phyloP scores from a whole-genome alignment of 441 rosid genomes.

The Pelargonium myrrhifolium region DNA sequence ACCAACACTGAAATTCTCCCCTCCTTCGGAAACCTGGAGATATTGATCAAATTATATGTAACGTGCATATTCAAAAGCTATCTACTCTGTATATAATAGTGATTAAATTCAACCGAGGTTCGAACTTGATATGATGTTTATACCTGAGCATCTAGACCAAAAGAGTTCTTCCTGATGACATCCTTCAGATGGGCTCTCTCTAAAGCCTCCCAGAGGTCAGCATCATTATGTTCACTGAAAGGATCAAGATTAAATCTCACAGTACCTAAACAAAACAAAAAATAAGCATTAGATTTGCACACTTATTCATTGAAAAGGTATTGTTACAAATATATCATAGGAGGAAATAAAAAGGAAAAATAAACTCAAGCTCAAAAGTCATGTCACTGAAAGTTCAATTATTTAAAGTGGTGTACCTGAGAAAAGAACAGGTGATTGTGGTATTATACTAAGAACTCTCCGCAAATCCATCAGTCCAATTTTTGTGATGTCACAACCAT shows the following conservation, averaged over 20 bases:
- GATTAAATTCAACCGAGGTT: too few relatives aligned
- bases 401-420: constrained; percentile 47
- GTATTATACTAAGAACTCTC: constrained; percentile 85
- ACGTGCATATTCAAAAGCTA: neutral
- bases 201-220: constrained; percentile 87
- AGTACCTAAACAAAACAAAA: constrained; percentile 42
- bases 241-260: constrained; percentile 96
- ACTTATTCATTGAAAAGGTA: neutral
- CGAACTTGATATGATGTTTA: too few relatives aligned
- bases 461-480: constrained; percentile 81
- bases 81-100: neutral
- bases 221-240: constrained; percentile 80
- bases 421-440: constrained; percentile 91
- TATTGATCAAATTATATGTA: neutral
- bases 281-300: constrained; percentile 8
- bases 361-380: neutral
- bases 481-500: constrained; percentile 60
- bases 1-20: constrained; percentile 93
- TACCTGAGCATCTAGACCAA: constrained; percentile 86
- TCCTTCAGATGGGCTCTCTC: constrained; percentile 93
- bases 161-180: constrained; percentile 61
- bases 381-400: constrained; percentile 1
- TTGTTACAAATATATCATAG: neutral
- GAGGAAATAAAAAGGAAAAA: neutral
- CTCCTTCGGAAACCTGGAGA: constrained; percentile 66